Base-by-base conservation (phyloP, 345 rosid species). In the Salix purpurea region DNA sequence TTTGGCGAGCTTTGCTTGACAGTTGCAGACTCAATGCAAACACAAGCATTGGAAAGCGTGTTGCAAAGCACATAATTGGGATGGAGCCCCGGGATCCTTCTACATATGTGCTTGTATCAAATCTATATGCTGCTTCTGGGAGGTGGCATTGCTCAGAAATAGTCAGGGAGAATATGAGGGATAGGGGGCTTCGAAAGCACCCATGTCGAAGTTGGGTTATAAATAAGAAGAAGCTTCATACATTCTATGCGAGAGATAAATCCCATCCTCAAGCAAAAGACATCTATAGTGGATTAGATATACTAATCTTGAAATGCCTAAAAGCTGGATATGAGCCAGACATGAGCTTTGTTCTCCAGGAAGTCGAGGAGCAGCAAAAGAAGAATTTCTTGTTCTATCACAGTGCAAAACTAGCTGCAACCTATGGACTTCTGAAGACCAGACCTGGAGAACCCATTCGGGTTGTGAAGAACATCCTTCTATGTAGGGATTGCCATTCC, bases 121-220 rank as follows among this genome's bases (percentile, higher is more conserved):
- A 95, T 82, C 84, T 93, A 65, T 93, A 93, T 83, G 88, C 97
- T n/a, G 90, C 97, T 60, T 90, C 96, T 9, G 97, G 99, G 65
- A 84, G 94, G 69, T 90, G 95, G 95, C 92, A 88, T 76, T 87
- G 88, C 65, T 81, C 99, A 34, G 97, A 93, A 78, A 83, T 69
- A 65, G 80, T 89, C 36, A 84, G 97, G 84, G 89, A 88, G 52
- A 82, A 85, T 69, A 93, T 95, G 97, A 84, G 87, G 28, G 80
- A 83, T 74, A 87, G 76, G 72, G 88, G 97, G 24, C 60, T 91
- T 68, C 78, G 67, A 21, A 95, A 95, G 86, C 84, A 86, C 74
- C 97, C 97, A 7, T 81, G 91, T 48, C 84, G 88, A 84, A 92
- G 99, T 84, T 93, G 96, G 97, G 81, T 90, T 67, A 88, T 95